phyloP scores from a whole-genome alignment of 2,329 filamentous ascomycete genomes.

The Lasiodiplodia gonubiensis region DNA sequence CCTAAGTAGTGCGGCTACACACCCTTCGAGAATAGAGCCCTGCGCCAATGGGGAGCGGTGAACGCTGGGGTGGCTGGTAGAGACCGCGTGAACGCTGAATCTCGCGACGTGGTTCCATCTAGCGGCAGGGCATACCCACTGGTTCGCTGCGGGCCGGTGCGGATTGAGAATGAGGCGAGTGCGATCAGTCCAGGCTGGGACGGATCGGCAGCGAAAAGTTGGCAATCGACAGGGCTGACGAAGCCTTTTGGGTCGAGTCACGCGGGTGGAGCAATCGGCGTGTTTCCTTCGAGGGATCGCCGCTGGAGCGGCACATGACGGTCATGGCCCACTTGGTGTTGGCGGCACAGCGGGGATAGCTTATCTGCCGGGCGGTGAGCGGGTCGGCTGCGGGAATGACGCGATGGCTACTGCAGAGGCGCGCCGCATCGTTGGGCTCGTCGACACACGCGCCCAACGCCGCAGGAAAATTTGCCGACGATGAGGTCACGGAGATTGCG shows the following conservation, averaged over 20 bases:
- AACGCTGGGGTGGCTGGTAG: background rate
- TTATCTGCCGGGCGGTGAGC: slow-evolving; percentile 24
- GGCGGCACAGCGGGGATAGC: slow-evolving; percentile 3
- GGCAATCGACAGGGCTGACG: slow-evolving; percentile 7
- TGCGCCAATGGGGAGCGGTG: slow-evolving; percentile 9
- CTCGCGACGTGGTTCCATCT: slow-evolving; percentile 4
- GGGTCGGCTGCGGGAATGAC: slow-evolving; percentile 7
- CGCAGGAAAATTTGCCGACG: background rate
- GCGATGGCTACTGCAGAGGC: slow-evolving; percentile 3
- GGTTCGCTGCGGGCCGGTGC: slow-evolving; percentile 22
- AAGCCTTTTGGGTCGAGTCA: slow-evolving; percentile 1
- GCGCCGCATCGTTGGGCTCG: background rate
- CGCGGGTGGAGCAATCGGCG: slow-evolving; percentile 20
- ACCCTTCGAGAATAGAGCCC: background rate
- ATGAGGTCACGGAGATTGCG: background rate
- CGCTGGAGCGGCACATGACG: slow-evolving; percentile 12
- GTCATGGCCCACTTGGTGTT: slow-evolving; percentile 14
- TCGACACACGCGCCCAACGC: background rate
- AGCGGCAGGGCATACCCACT: slow-evolving; percentile 8
- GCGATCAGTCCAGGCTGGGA: background rate
- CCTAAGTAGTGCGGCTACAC: background rate
- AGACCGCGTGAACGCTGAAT: background rate
- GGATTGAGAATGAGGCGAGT: slow-evolving; percentile 16
- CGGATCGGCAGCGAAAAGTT: slow-evolving; percentile 2
- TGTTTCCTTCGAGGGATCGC: slow-evolving; percentile 6